Conservation (phyloP, 257 asterid genomes). For the Handroanthus guayacan region DNA sequence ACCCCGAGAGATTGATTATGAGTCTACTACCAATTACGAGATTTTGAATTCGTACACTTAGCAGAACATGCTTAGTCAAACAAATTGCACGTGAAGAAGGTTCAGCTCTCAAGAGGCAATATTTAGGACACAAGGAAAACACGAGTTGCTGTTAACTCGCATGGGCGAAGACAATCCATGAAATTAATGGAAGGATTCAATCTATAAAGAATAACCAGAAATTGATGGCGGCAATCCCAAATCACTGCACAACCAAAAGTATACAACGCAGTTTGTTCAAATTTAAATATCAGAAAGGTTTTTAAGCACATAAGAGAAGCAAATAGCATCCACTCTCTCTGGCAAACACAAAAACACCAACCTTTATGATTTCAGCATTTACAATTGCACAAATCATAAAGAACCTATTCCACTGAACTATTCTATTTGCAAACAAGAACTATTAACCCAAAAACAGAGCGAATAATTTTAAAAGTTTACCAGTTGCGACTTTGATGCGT, state of each 20-base stretch:
- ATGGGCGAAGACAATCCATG: neutral
- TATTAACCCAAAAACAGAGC: conserved; percentile 1
- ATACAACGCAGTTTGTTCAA: conserved; percentile 6
- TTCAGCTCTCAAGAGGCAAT: conserved; percentile 24
- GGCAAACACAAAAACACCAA: neutral
- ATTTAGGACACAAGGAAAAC: conserved; percentile 16
- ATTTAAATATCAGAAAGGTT: neutral
- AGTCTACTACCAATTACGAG: conserved; percentile 9
- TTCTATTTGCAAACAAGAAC: neutral
- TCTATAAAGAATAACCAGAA: conserved; percentile 5
- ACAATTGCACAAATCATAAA: neutral
- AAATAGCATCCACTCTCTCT: neutral
- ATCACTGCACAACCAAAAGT: neutral
- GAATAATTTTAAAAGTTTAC: conserved; percentile 42
- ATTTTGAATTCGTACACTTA: neutral
- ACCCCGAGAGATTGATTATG: conserved; percentile 2
- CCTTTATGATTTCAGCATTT: conserved; percentile 2
- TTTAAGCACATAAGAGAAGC: neutral
- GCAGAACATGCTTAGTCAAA: conserved; percentile 19
- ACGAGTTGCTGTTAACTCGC: conserved; percentile 4
- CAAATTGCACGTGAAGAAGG: conserved; percentile 7
- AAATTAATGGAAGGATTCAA: neutral
- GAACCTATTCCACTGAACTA: neutral
- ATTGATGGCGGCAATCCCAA: conserved; percentile 7
- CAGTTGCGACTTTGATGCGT: conserved; percentile 80